Conservation (phyloP, 1,139 yeast species). For the Sugiyamaella xylanicola region DNA sequence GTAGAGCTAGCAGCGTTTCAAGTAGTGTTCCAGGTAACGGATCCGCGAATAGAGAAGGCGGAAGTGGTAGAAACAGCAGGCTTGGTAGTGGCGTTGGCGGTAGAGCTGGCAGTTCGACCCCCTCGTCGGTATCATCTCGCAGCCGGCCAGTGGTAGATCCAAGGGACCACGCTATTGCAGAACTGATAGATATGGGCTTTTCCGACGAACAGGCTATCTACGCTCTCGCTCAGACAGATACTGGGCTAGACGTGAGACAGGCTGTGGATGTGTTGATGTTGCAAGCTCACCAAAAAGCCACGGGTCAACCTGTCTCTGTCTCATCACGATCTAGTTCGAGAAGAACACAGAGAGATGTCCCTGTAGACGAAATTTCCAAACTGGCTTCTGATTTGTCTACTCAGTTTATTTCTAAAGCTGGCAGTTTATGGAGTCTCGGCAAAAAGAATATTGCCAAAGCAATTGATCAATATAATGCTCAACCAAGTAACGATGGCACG, state of each 20-base stretch:
- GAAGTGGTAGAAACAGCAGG: background rate
- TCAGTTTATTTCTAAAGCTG: conserved; percentile 65
- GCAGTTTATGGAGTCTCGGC: conserved; percentile 61
- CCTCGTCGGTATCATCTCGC: conserved; percentile 1
- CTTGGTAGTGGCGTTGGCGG: background rate
- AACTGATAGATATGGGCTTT: conserved; percentile 79
- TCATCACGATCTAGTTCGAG: conserved; percentile 22
- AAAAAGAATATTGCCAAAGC: conserved; percentile 65
- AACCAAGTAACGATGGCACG: conserved; percentile 47
- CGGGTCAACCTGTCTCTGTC: conserved; percentile 17
- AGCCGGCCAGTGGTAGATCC: conserved; percentile 30
- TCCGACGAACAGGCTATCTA: conserved; percentile 59
- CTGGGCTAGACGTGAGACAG: conserved; percentile 62
- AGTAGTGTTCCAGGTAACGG: no score
- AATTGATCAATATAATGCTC: conserved; percentile 58
- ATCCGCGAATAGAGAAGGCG: background rate
- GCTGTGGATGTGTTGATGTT: conserved; percentile 73
- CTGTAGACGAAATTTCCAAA: conserved; percentile 44
- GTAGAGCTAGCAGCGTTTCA: background rate
- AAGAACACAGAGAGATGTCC: conserved; percentile 10
- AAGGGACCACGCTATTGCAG: conserved; percentile 63
- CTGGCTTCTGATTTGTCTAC: conserved; percentile 62
- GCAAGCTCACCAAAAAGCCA: conserved; percentile 51
- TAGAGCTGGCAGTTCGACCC: conserved; percentile 4
- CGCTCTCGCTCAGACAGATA: conserved; percentile 56